Evolutionary conservation across 2,329 filamentous ascomycete genomes (phyloP), one percentile per base, ranked within the genome.

Genomic region (Penicillium olsonii): DNA sequence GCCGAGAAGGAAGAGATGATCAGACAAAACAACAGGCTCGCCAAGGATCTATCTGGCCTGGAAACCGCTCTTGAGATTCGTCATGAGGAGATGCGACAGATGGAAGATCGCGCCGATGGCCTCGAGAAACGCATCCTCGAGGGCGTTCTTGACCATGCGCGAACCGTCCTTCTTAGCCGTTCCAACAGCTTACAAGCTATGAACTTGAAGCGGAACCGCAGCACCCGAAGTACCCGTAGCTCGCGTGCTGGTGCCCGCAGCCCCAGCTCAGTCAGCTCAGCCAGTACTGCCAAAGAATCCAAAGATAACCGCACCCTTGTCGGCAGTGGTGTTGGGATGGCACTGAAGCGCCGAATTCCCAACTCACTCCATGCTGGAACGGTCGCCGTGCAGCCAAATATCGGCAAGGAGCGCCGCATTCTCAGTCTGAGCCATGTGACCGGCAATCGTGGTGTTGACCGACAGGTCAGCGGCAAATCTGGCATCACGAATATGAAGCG

Each of bases 61-160:
- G 90, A 97, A 68, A 97, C 90, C 8, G 92, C 94, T 1, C 81
- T 97, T 24, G 84, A 87, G 15, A 85, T 97, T 48, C 87, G 94
- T 46, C 87, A 90, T 37, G 92, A 97, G 60, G 94, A 97, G 73
- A 83, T 99, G 51, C 84, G 90, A 38, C 81, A 88, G 20, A 96
- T 99, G 88, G 92, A 97, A 68, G 78, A 82, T 10, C 88, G 92
- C 54, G 94, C 92, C 2, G 91, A 96, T 68, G 83, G 84, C 3
- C 79, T 99, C 19, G 94, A 99, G 74, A 88, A 92, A 44, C 86
- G 94, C 20, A 96, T 99, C 59, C 76, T 99, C 26, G 92, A 97
- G 58, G 92, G 92, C 20, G 90, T 97, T 55, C 95, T 99, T 75
- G 92, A 97, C 62, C 92, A 97, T 68, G 96, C 92, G 17, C 87